Evolutionary conservation across 768 basidiomycete genomes (phyloP).

Genomic region (Rubroboletus pulcherrimus): DNA sequence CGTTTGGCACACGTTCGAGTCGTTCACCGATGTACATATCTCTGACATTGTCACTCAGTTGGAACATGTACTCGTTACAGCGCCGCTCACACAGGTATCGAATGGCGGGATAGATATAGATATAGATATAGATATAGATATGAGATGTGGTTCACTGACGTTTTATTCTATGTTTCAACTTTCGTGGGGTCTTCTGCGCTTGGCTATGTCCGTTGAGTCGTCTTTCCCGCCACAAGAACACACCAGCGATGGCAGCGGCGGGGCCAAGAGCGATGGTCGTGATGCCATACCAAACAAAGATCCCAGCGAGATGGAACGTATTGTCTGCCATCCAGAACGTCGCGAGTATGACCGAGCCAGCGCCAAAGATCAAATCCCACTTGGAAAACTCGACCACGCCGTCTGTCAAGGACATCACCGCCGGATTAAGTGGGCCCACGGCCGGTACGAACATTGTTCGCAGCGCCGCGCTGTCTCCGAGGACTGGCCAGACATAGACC

Average conservation of each 20-base stretch:
- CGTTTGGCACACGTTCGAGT: too few species aligned
- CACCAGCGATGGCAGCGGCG: slow-evolving; percentile 47
- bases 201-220: slow-evolving; percentile 17
- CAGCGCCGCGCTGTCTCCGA: background rate
- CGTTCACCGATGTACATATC: too few species aligned
- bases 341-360: slow-evolving; percentile 38
- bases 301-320: slow-evolving; percentile 26
- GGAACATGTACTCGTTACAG: too few species aligned
- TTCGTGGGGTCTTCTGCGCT: background rate
- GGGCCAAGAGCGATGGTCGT: slow-evolving; percentile 44
- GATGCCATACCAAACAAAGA: slow-evolving; percentile 42
- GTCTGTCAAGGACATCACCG: background rate
- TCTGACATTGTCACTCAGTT: too few species aligned
- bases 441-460: slow-evolving; percentile 5
- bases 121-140: too few species aligned
- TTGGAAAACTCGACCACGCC: slow-evolving; percentile 41
- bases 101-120: too few species aligned
- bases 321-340: slow-evolving; percentile 49
- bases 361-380: slow-evolving; percentile 46
- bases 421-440: too few species aligned
- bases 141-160: background rate
- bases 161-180: background rate
- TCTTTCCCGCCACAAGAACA: slow-evolving; percentile 49
- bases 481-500: slow-evolving; percentile 16
- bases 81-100: too few species aligned